These are phyloP conservation scores for Irpex rosettiformis DNA, from an alignment of 1,284 basidiomycete species.

Conservation along the genomic window DNA sequence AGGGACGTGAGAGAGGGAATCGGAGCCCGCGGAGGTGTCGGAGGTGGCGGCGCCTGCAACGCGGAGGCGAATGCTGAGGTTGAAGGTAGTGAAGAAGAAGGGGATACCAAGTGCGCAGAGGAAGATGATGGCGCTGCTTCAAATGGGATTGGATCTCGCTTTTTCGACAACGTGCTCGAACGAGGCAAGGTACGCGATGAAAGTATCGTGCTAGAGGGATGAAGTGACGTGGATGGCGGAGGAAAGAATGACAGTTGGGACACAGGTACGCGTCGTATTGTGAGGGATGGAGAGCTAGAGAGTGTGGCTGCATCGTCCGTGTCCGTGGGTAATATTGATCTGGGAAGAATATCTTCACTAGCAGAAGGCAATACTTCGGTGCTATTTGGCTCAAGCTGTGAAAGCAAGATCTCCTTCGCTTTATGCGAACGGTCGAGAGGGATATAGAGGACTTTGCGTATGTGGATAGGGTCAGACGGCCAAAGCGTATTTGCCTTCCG, in stretches of 20 bases:
- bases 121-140: constrained; percentile 6
- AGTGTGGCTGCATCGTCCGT: neutral
- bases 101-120: neutral
- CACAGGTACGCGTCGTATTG: constrained; percentile 26
- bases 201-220: neutral
- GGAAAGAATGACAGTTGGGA: constrained; percentile 30
- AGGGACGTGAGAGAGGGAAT: constrained; percentile 15
- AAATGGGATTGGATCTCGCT: constrained; percentile 12
- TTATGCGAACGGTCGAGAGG: constrained; percentile 49
- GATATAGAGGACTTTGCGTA: constrained; percentile 79
- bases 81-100: constrained; percentile 6
- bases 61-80: constrained; percentile 7
- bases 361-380: neutral
- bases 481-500: constrained; percentile 85
- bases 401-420: constrained; percentile 24
- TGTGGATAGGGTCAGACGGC: constrained; percentile 85
- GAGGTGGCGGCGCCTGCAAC: constrained; percentile 1
- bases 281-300: constrained; percentile 11
- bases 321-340: neutral
- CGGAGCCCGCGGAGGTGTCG: constrained; percentile 8
- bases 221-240: constrained; percentile 19
- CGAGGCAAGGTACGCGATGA: constrained; percentile 12
- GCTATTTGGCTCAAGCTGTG: constrained; percentile 9
- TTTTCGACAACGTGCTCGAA: neutral
- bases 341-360: neutral